Evolutionary conservation across 805 yeast species (phyloP).

Genomic region (Sugiyamaella chiloensis): DNA sequence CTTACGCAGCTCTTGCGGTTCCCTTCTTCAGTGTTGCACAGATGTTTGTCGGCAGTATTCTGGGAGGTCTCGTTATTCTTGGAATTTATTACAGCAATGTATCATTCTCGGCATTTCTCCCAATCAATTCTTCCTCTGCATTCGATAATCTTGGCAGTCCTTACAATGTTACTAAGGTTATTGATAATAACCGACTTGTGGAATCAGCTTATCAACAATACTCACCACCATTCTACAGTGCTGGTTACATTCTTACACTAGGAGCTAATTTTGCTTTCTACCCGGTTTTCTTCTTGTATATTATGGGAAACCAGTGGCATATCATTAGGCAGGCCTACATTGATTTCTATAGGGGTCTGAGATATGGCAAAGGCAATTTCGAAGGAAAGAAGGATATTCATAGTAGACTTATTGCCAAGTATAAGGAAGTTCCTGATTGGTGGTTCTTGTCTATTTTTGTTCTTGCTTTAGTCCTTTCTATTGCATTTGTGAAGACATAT

Average conservation of each 20-base stretch:
- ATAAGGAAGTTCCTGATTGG: slow-evolving; percentile 73
- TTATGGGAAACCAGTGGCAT: slow-evolving; percentile 14
- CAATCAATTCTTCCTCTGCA: slow-evolving; percentile 53
- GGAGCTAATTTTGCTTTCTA: slow-evolving; percentile 54
- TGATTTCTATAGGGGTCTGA: slow-evolving; percentile 8
- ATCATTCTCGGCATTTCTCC: slow-evolving; percentile 53
- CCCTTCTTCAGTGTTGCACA: slow-evolving; percentile 40
- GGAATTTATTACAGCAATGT: slow-evolving; percentile 49
- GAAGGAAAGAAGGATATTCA: slow-evolving; percentile 35
- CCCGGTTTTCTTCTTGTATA: slow-evolving; percentile 51
- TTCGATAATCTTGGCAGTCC: slow-evolving; percentile 51
- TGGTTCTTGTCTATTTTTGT: slow-evolving; percentile 54
- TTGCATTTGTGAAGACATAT: slow-evolving; percentile 40
- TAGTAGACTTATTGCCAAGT: slow-evolving; percentile 43
- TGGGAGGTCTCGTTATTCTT: slow-evolving; percentile 41
- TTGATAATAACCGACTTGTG: slow-evolving; percentile 36
- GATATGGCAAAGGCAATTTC: slow-evolving; percentile 50
- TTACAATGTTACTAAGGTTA: slow-evolving; percentile 47
- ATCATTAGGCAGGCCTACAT: slow-evolving; percentile 25
- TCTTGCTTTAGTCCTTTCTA: slow-evolving; percentile 44
- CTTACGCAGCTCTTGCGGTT: slow-evolving; percentile 43
- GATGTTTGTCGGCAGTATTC: slow-evolving; percentile 42
- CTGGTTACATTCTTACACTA: slow-evolving; percentile 51
- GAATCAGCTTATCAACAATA: slow-evolving; percentile 45
- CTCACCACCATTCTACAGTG: slow-evolving; percentile 58